Conservation (phyloP, 768 basidiomycete species). For the Glaciozyma martinii region DNA sequence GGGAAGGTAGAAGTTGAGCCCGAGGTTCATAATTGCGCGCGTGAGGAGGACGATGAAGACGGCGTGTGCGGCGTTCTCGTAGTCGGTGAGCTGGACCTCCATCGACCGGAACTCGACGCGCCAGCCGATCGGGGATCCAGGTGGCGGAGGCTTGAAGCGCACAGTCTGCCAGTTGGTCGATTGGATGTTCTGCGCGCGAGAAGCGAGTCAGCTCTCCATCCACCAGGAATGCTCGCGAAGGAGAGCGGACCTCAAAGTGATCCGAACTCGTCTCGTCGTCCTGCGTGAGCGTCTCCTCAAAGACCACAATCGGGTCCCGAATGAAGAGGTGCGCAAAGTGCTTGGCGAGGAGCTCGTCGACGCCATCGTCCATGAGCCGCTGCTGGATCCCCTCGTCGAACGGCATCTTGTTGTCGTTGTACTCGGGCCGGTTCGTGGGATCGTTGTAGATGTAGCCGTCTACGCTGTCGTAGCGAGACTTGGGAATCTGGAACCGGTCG, state of each 20-base stretch:
- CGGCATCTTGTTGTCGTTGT: constrained; percentile 78
- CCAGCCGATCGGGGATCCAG: constrained; percentile 89
- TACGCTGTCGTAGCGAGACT: constrained; percentile 95
- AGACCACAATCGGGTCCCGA: constrained; percentile 90
- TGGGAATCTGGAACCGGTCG: constrained; percentile 71
- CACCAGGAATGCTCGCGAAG: neutral
- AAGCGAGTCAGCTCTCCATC: neutral
- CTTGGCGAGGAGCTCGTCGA: constrained; percentile 77
- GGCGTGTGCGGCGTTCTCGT: constrained; percentile 94
- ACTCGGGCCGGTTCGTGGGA: constrained; percentile 76
- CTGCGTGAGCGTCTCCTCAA: constrained; percentile 85
- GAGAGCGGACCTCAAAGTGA: constrained; percentile 73
- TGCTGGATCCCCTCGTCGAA: constrained; percentile 66
- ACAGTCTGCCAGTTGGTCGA: constrained; percentile 99
- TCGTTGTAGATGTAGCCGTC: constrained; percentile 79
- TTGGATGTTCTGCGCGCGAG: constrained; percentile 69
- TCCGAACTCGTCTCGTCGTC: constrained; percentile 80
- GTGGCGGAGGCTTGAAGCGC: constrained; percentile 95
- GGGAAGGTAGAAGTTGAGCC: constrained; percentile 89
- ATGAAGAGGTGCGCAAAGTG: constrained; percentile 95
- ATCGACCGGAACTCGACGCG: constrained; percentile 96
- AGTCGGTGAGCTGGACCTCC: constrained; percentile 98
- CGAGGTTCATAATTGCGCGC: constrained; percentile 81
- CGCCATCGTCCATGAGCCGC: constrained; percentile 65
- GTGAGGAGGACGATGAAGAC: constrained; percentile 91